These are phyloP conservation scores for Aspergillus nanangensis DNA, from an alignment of 495 filamentous ascomycete genomes.

Conservation along the genomic window DNA sequence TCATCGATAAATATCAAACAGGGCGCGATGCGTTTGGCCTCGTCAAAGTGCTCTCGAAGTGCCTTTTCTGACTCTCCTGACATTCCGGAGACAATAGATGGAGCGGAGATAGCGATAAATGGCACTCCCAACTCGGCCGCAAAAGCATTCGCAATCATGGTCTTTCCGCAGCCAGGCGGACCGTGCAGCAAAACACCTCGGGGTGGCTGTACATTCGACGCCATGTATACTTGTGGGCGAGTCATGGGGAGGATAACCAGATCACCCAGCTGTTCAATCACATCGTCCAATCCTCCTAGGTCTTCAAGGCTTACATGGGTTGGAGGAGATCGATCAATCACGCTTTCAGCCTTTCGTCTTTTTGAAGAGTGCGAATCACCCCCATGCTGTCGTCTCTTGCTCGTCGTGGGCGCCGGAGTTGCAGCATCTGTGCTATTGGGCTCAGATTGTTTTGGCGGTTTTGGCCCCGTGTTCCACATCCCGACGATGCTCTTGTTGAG, in stretches of 20 bases:
- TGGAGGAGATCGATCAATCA: slow-evolving; percentile 64
- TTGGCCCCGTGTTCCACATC: slow-evolving; percentile 55
- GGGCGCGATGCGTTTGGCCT: slow-evolving; percentile 81
- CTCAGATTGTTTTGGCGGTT: slow-evolving; percentile 29
- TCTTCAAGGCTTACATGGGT: slow-evolving; percentile 72
- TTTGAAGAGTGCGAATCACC: slow-evolving; percentile 64
- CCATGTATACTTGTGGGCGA: slow-evolving; percentile 59
- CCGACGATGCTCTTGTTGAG: slow-evolving; percentile 73
- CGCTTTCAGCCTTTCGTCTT: slow-evolving; percentile 54
- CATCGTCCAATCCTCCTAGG: slow-evolving; percentile 79
- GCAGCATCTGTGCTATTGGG: slow-evolving; percentile 17
- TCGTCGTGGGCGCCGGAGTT: slow-evolving; percentile 17
- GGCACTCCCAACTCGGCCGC: slow-evolving; percentile 81
- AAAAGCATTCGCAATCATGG: slow-evolving; percentile 86
- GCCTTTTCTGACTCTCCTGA: slow-evolving; percentile 96
- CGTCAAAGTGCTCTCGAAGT: slow-evolving; percentile 82
- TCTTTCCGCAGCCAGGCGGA: slow-evolving; percentile 94
- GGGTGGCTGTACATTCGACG: slow-evolving; percentile 62
- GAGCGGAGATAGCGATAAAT: slow-evolving; percentile 84
- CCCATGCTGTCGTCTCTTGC: slow-evolving; percentile 52
- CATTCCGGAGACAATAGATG: slow-evolving; percentile 88
- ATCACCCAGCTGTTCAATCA: slow-evolving; percentile 72
- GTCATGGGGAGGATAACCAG: slow-evolving; percentile 79
- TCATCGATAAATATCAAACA: slow-evolving; percentile 95
- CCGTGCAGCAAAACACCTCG: slow-evolving; percentile 91